These are phyloP conservation scores for Fusarium sublunatum DNA, from an alignment of 2,329 filamentous ascomycete species.

Conservation along the genomic window DNA sequence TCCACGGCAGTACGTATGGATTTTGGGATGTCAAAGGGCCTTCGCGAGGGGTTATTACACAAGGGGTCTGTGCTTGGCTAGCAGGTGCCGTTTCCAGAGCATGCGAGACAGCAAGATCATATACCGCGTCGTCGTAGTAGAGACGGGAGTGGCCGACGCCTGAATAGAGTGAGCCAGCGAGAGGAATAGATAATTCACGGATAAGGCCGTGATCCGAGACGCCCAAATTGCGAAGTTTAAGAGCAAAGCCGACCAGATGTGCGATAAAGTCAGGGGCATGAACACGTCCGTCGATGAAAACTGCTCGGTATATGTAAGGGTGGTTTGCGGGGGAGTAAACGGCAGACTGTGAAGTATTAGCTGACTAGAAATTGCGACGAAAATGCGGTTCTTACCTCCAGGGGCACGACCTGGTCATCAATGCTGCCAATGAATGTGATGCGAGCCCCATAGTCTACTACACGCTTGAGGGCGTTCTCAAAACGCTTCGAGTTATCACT, in stretches of 20 bases:
- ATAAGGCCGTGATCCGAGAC: conserved; percentile 93
- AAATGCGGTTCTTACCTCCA: conserved; percentile 72
- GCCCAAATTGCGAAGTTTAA: conserved; percentile 94
- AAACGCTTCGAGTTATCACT: conserved; percentile 87
- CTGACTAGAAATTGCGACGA: not conserved
- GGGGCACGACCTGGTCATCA: conserved; percentile 93
- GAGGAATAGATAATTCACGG: conserved; percentile 85
- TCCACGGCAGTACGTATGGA: conserved; percentile 93
- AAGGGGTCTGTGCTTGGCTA: conserved; percentile 50
- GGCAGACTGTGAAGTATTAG: conserved; percentile 71
- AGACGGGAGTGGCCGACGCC: conserved; percentile 94
- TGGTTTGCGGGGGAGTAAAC: conserved; percentile 87
- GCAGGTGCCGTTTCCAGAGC: conserved; percentile 76
- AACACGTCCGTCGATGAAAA: conserved; percentile 92
- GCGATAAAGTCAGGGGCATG: conserved; percentile 95
- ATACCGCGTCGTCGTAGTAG: conserved; percentile 89
- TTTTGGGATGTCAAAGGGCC: conserved; percentile 68
- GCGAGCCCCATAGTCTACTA: conserved; percentile 81
- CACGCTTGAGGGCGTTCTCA: conserved; percentile 77
- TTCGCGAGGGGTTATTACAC: conserved; percentile 42
- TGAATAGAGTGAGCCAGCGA: conserved; percentile 90
- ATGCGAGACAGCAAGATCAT: conserved; percentile 80
- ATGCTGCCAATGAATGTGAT: conserved; percentile 94
- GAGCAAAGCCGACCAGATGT: conserved; percentile 89
- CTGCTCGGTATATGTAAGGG: conserved; percentile 93